phyloP scores from a whole-genome alignment of 2,329 filamentous ascomycete species.

The Penicillium sp. region DNA sequence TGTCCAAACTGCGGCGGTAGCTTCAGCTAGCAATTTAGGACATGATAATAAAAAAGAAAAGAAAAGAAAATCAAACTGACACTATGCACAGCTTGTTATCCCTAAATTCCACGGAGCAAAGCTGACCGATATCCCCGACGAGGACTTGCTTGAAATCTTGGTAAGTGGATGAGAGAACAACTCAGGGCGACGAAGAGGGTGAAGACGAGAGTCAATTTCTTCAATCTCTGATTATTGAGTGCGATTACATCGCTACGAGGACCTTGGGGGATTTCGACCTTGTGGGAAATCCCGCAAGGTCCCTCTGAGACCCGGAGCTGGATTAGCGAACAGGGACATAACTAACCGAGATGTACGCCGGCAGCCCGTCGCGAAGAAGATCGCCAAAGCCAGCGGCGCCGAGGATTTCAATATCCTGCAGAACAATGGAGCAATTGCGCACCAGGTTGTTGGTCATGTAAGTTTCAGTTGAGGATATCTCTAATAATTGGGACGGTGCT shows the following conservation, averaged over 20 bases:
- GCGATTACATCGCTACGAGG: not conserved
- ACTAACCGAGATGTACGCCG: slow-evolving; percentile 11
- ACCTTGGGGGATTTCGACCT: slow-evolving; percentile 3
- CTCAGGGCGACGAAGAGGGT: not conserved
- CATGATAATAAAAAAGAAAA: no score
- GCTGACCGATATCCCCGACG: slow-evolving; percentile 88
- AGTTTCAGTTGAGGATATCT: slow-evolving; percentile 34
- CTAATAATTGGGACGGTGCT: not conserved
- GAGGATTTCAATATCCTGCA: slow-evolving; percentile 90
- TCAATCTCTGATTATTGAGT: not conserved
- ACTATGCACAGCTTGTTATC: slow-evolving; percentile 73
- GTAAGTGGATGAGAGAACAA: slow-evolving; percentile 47
- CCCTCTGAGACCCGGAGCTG: slow-evolving; percentile 13
- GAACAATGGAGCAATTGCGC: slow-evolving; percentile 89
- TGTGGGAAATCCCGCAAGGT: slow-evolving; percentile 22
- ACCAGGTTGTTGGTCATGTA: slow-evolving; percentile 91
- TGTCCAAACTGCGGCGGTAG: not conserved
- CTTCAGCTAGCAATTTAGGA: not conserved
- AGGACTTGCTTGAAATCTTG: slow-evolving; percentile 77
- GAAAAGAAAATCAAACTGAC: not conserved
- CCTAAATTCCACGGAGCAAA: slow-evolving; percentile 94
- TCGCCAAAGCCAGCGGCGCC: slow-evolving; percentile 73
- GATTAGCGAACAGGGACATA: slow-evolving; percentile 3
- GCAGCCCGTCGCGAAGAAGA: slow-evolving; percentile 79
- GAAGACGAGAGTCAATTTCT: not conserved